Percentiles rank a stretch among this genome's conserved stretches.
These are phyloP conservation scores for Peniophora sp. DNA, from an alignment of 1,284 basidiomycete species.

Conservation along the genomic window DNA sequence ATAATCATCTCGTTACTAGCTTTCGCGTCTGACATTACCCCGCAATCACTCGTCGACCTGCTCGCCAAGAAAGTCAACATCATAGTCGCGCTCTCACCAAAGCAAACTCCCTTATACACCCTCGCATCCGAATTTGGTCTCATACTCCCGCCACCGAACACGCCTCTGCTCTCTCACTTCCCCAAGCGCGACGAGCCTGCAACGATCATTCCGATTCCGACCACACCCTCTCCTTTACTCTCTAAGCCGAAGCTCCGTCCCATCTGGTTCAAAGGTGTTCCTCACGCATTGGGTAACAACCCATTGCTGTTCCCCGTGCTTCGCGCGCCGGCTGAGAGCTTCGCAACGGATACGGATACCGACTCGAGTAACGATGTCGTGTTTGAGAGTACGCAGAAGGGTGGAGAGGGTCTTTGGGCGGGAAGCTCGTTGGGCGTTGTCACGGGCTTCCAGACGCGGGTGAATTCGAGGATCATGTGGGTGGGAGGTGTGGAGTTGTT, in stretches of 20 bases:
- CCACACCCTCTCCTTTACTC: conserved; percentile 29
- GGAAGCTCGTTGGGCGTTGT: conserved; percentile 73
- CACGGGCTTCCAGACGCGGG: conserved; percentile 82
- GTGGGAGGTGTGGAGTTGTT: conserved; percentile 79
- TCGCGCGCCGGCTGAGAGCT: conserved; percentile 68
- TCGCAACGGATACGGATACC: conserved; percentile 55
- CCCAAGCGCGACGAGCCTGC: conserved; percentile 54
- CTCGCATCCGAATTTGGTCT: conserved; percentile 75
- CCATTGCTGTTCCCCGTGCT: conserved; percentile 83
- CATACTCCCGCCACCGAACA: conserved; percentile 65
- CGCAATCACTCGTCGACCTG: conserved; percentile 74
- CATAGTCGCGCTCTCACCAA: conserved; percentile 73
- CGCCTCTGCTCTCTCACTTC: conserved; percentile 71
- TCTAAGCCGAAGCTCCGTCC: conserved; percentile 40
- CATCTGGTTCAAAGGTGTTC: conserved; percentile 74
- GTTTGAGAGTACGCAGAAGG: conserved; percentile 60
- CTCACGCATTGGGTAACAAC: conserved; percentile 69
- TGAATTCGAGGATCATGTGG: conserved; percentile 76
- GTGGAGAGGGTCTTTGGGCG: conserved; percentile 71
- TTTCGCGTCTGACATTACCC: conserved; percentile 71
- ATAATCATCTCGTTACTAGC: conserved; percentile 33
- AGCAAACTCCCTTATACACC: conserved; percentile 61
- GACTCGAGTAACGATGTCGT: conserved; percentile 50
- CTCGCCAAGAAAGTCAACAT: conserved; percentile 76
- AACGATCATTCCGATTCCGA: conserved; percentile 51